Base-by-base conservation (phyloP, 2,329 filamentous ascomycete species). In the Clonostachys byssicola region DNA sequence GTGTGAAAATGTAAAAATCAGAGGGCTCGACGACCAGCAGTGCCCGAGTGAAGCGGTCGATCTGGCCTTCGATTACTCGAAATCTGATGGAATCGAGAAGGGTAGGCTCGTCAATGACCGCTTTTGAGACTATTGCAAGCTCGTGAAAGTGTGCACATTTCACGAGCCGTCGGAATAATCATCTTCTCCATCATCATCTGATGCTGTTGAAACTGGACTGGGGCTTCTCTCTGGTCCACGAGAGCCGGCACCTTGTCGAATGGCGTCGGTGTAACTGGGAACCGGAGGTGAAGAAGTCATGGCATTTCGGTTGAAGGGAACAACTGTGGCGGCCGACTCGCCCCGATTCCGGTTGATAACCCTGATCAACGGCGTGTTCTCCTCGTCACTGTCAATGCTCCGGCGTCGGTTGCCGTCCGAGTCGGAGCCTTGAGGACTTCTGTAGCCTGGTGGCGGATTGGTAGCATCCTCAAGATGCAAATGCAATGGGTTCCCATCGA, bases 221-320 rank as follows among this genome's bases (percentile, higher is more conserved):
- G 42, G 14, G 20, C 42, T 43, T n/a, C 42, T 43, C 12, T n/a
- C 20, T 30, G 17, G 42, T 12, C 18, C 18, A 12, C 16, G 42
- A 16, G 23, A 30, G 13, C 46, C 47, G 12, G 63, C 64, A 12
- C 77, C 77, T 54, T 80, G 74, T 47, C 71, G 68, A 40, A 91
- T 75, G 2, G 88, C 89, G 50, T 89, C 88, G 62, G 84, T 88
- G 61, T 95, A 95, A 57, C 82, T 92, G 3, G 89, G 89, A 52
- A 94, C 91, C 1, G 89, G 50, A 16, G 34, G 46, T 5, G 46
- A 88, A 20, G 88, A 86, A 30, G 60, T 53, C 34, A 54, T 55
- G n/a, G 53, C 48, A n/a, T 44, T 53, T 50, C 59, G 52, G 14
- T 58, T 44, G 30, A 55, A 41, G 44, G 62, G 51, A 12, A 56